These are phyloP conservation scores for Neurospora sp. DNA, from an alignment of 495 filamentous ascomycete species.

Conservation along the genomic window DNA sequence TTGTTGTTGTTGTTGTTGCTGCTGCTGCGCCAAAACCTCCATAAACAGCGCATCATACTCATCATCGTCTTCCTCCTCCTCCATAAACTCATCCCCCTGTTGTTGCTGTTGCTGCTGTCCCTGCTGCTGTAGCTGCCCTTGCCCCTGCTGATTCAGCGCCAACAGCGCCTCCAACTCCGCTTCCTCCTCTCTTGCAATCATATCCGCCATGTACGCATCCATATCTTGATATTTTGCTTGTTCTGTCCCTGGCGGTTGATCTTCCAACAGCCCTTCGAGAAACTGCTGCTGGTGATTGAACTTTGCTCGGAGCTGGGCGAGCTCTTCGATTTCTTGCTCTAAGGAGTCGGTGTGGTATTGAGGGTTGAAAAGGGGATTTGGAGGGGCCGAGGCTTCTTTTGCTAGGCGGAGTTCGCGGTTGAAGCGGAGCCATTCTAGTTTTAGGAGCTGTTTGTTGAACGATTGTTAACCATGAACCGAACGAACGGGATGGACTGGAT, in stretches of 20 bases:
- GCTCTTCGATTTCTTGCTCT: constrained; percentile 31
- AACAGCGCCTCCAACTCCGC: constrained; percentile 50
- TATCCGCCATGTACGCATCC: constrained; percentile 34
- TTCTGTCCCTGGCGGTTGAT: constrained; percentile 14
- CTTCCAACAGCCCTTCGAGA: constrained; percentile 26
- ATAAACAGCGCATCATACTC: constrained; percentile 51
- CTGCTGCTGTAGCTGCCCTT: not conserved
- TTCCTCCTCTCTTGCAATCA: constrained; percentile 44
- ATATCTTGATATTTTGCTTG: constrained; percentile 12
- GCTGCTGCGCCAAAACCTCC: constrained; percentile 24
- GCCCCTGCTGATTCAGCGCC: constrained; percentile 21
- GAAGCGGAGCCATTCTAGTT: constrained; percentile 35
- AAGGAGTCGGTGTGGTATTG: constrained; percentile 5
- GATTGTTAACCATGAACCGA: constrained; percentile 5
- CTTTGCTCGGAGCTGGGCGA: constrained; percentile 29
- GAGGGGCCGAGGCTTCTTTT: constrained; percentile 25
- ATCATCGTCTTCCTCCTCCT: constrained; percentile 34
- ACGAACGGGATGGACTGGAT: not conserved
- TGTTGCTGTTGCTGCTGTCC: not conserved
- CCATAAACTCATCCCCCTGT: constrained; percentile 24
- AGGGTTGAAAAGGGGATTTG: not conserved
- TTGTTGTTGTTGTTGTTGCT: not conserved
- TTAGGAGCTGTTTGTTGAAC: constrained; percentile 26
- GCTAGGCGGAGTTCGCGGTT: constrained; percentile 30
- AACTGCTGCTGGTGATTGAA: constrained; percentile 30